Percentiles rank a stretch among this genome's conserved stretches.
These are phyloP conservation scores for Setomelanomma holmii DNA, from an alignment of 2,329 filamentous ascomycete genomes.

Conservation along the genomic window DNA sequence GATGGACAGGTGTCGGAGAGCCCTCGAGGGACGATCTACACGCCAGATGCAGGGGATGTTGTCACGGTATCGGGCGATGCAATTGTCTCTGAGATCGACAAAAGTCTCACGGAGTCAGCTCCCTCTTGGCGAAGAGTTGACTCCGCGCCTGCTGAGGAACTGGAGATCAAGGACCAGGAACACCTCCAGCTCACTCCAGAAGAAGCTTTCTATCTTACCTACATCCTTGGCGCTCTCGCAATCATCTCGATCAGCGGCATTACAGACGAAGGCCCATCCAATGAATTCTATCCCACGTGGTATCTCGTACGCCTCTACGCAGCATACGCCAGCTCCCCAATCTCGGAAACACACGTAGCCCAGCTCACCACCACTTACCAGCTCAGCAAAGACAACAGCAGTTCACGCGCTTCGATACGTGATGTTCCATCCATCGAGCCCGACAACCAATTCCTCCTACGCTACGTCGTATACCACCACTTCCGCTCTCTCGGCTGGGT, in stretches of 20 bases:
- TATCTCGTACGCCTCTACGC: slow-evolving; percentile 64
- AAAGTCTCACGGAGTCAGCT: slow-evolving; percentile 11
- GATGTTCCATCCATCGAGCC: slow-evolving; percentile 59
- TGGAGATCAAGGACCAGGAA: slow-evolving; percentile 62
- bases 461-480: slow-evolving; percentile 93
- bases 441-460: slow-evolving; percentile 84
- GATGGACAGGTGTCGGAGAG: slow-evolving; percentile 26
- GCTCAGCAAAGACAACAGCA: slow-evolving; percentile 14
- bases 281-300: slow-evolving; percentile 49
- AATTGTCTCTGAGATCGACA: slow-evolving; percentile 20
- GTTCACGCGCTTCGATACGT: slow-evolving; percentile 11
- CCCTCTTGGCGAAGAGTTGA: slow-evolving; percentile 13
- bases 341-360: slow-evolving; percentile 19
- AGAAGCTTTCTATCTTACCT: slow-evolving; percentile 89
- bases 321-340: slow-evolving; percentile 70
- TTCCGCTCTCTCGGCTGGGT: slow-evolving; percentile 97
- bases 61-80: slow-evolving; percentile 12
- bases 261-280: slow-evolving; percentile 53
- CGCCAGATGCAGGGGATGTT: slow-evolving; percentile 16
- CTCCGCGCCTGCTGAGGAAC: slow-evolving; percentile 5
- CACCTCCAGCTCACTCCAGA: slow-evolving; percentile 91
- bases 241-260: slow-evolving; percentile 62
- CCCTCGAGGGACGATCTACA: slow-evolving; percentile 27
- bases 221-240: slow-evolving; percentile 76
- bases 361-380: slow-evolving; percentile 20